Base-by-base conservation (phyloP, 169 alveolate species). In the Eimeria maxima region DNA sequence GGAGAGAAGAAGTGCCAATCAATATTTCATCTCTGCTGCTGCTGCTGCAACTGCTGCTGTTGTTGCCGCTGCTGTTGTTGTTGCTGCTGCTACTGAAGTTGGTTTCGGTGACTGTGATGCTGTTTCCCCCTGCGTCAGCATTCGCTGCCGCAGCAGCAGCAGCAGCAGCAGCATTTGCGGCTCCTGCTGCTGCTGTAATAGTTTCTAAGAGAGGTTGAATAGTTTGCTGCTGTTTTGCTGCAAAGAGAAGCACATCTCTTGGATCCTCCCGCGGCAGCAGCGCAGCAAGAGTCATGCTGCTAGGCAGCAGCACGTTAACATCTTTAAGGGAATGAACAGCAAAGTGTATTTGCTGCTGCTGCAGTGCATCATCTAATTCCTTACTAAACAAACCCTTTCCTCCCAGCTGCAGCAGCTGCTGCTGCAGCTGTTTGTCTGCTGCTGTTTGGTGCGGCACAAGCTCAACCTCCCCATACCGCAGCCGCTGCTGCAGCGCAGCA, bases 351-450 rank as follows among this genome's bases (percentile, higher is more conserved):
- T 92, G 24, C 69, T 83, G 63, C 47, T 84, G 42, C 63, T 92
- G 95, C 69, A 96, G 71, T 13, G 96, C 97, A 67, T 93, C 95
- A 63, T 96, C 97, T 24, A 96, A 92, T 38, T 96, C 97, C 67
- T 96, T 95, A 5, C 97, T 96, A 95, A 96, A 96, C 65, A 96
- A 95, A 10, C 97, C 97, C 73, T 96, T 96, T 78, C 97, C 97
- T 4, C 97, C 97, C 47, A 95, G 67, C 96, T 87, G 95, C n/a
- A 96, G 88, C 83, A 96, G 92, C 53, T 96, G 93, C 33, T 95
- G 78, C 80, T 96, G 97, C 96, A 95, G 60, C 60, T 83, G 95
- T 73, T 65, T 63, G 50, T 96, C 97, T n/a, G 95, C 96, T 60
- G 76, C 76, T n/a, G 95, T 73, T 42, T 90, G 80, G 13, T 60